These are phyloP conservation scores for Heterobasidion annosum DNA, from an alignment of 1,284 basidiomycete genomes.

Conservation along the genomic window DNA sequence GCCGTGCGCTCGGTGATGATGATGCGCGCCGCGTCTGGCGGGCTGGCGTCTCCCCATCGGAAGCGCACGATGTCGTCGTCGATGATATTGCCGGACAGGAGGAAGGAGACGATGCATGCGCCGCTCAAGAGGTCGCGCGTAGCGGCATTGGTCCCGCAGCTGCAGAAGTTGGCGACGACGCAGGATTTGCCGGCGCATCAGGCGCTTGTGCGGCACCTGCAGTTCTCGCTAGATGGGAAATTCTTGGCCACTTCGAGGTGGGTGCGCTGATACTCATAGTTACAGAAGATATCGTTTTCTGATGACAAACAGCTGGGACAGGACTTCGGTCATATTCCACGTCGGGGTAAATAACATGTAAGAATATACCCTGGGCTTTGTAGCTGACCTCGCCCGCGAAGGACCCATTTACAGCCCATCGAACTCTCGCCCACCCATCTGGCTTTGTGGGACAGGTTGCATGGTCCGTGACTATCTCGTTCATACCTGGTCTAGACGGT, in stretches of 20 bases:
- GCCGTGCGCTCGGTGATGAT: constrained; percentile 40
- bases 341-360: constrained; percentile 40
- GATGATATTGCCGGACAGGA: constrained; percentile 27
- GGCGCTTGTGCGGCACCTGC: constrained; percentile 58
- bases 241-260: constrained; percentile 66
- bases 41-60: constrained; percentile 12
- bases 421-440: constrained; percentile 60
- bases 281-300: not conserved
- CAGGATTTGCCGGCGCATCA: constrained; percentile 58
- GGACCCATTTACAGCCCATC: constrained; percentile 52
- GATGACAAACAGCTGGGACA: constrained; percentile 53
- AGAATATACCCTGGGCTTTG: constrained; percentile 1
- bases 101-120: constrained; percentile 23
- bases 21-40: constrained; percentile 28
- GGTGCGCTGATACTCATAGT: constrained; percentile 2
- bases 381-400: constrained; percentile 14
- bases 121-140: constrained; percentile 44
- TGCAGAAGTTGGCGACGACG: constrained; percentile 44
- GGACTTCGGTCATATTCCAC: constrained; percentile 65
- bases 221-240: constrained; percentile 66
- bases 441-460: constrained; percentile 76
- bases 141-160: constrained; percentile 44
- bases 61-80: constrained; percentile 19
- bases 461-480: constrained; percentile 33
- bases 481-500: constrained; percentile 1